Percentiles rank a stretch among this genome's conserved stretches.
These are phyloP conservation scores for Porogramme epimiltina DNA, from an alignment of 1,284 basidiomycete species.

Conservation along the genomic window DNA sequence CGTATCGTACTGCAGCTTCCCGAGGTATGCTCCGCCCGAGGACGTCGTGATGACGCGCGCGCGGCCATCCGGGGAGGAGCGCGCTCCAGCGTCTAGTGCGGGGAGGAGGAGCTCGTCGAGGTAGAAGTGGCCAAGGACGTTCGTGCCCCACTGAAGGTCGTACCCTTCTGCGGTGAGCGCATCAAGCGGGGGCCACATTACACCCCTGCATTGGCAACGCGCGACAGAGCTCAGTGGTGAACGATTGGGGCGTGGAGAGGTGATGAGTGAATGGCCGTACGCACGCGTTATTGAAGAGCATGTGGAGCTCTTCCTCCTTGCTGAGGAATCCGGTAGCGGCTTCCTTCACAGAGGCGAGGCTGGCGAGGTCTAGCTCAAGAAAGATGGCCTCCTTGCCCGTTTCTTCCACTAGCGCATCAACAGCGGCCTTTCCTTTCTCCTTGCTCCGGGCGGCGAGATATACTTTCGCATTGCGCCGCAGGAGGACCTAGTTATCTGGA, in stretches of 20 bases:
- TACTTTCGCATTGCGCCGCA: constrained; percentile 50
- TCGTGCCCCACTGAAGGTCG: constrained; percentile 54
- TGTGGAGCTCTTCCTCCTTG: constrained; percentile 49
- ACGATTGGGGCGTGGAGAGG: background rate
- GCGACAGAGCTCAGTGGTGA: background rate
- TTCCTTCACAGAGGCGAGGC: constrained; percentile 42
- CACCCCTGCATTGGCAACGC: constrained; percentile 13
- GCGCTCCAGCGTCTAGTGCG: constrained; percentile 34
- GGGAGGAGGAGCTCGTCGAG: constrained; percentile 46
- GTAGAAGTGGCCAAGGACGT: constrained; percentile 43
- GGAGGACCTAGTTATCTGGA: constrained; percentile 33
- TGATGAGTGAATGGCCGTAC: constrained; percentile 12
- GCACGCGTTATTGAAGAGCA: constrained; percentile 56
- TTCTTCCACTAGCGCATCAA: constrained; percentile 41
- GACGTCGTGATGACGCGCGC: constrained; percentile 45
- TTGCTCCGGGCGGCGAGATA: constrained; percentile 49
- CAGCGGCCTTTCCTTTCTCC: constrained; percentile 43
- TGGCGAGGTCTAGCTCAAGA: constrained; percentile 49
- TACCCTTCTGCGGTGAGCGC: constrained; percentile 45
- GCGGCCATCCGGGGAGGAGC: constrained; percentile 34
- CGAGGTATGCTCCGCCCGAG: constrained; percentile 34
- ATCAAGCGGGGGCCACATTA: constrained; percentile 43
- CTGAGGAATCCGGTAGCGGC: constrained; percentile 43
- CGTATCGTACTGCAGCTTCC: constrained; percentile 31
- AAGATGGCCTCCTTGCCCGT: constrained; percentile 43